Evolutionary conservation across 192 early-diverging fungal species (phyloP).

Genomic region (Dispira parvispora): DNA sequence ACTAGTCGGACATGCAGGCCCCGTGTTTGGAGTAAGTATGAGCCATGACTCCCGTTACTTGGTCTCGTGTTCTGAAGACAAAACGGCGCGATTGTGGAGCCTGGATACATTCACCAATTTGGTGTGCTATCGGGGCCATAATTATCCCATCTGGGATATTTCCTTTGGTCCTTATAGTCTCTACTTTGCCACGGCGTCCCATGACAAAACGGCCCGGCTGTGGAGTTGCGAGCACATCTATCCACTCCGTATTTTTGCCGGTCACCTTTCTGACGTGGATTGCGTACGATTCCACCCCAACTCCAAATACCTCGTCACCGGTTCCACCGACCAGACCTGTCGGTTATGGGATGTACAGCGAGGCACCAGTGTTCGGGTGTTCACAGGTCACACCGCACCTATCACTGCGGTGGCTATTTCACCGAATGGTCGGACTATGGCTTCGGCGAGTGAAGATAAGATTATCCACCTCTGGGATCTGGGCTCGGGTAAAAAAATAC

Average conservation of each 20-base stretch:
- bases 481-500: slow-evolving; percentile 62
- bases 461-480: slow-evolving; percentile 84
- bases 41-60: slow-evolving; percentile 74
- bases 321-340: slow-evolving; percentile 72
- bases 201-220: slow-evolving; percentile 86
- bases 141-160: slow-evolving; percentile 94
- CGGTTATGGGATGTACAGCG: slow-evolving; percentile 89
- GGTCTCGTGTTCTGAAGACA: slow-evolving; percentile 82
- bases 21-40: slow-evolving; percentile 74
- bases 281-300: slow-evolving; percentile 93
- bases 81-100: slow-evolving; percentile 92
- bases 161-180: slow-evolving; percentile 76
- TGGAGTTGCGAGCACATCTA: slow-evolving; percentile 96
- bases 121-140: slow-evolving; percentile 93
- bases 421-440: slow-evolving; percentile 79
- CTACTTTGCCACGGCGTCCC: slow-evolving; percentile 94
- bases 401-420: slow-evolving; percentile 78
- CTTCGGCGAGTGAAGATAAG: slow-evolving; percentile 57
- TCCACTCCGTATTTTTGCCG: slow-evolving; percentile 92
- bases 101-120: slow-evolving; percentile 77
- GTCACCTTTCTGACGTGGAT: slow-evolving; percentile 94
- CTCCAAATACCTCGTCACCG: slow-evolving; percentile 84
- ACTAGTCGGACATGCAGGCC: slow-evolving; percentile 80
- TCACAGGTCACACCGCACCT: slow-evolving; percentile 71
- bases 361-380: slow-evolving; percentile 76